These are phyloP conservation scores for Ogataea salicorniae DNA, from an alignment of 805 yeast genomes.

Conservation along the genomic window DNA sequence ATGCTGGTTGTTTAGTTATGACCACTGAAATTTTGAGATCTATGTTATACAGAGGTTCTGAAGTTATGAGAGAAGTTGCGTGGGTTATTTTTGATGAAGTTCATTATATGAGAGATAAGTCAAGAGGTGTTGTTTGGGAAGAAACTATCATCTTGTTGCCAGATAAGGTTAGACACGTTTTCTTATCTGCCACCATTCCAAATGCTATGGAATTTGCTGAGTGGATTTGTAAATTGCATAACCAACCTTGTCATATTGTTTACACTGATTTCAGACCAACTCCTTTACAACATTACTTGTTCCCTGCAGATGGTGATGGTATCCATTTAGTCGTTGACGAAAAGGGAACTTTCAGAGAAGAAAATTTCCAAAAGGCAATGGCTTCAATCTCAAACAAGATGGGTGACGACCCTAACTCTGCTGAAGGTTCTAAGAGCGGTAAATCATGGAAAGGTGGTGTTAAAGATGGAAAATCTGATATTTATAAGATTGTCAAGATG, in stretches of 20 bases:
- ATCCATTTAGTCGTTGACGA: constrained; percentile 97
- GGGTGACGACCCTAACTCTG: constrained; percentile 78
- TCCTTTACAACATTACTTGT: constrained; percentile 93
- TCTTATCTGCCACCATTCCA: constrained; percentile 94
- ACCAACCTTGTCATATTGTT: constrained; percentile 97
- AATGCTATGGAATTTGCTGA: constrained; percentile 98
- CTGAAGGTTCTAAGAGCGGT: constrained; percentile 49
- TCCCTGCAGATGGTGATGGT: constrained; percentile 99
- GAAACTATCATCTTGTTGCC: constrained; percentile 98
- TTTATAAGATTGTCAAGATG: constrained; percentile 95
- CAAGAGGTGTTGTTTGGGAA: constrained; percentile 99
- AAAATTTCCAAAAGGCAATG: constrained; percentile 98
- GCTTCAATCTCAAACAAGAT: constrained; percentile 75
- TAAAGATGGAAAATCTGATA: constrained; percentile 64
- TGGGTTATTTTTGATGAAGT: constrained; percentile 98
- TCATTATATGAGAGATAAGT: constrained; percentile 94
- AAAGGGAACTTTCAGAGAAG: constrained; percentile 92
- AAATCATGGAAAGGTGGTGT: constrained; percentile 85
- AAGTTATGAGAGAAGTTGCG: constrained; percentile 92
- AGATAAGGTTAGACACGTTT: constrained; percentile 87
- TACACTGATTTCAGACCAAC: constrained; percentile 99
- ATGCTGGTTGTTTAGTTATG: constrained; percentile 94
- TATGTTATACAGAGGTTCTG: constrained; percentile 96
- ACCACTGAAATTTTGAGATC: constrained; percentile 94
- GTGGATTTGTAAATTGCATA: constrained; percentile 94